Percentiles rank a stretch among this genome's conserved stretches.
phyloP scores from a whole-genome alignment of 148 eudicot genomes.

The Dianthus caryophyllus region DNA sequence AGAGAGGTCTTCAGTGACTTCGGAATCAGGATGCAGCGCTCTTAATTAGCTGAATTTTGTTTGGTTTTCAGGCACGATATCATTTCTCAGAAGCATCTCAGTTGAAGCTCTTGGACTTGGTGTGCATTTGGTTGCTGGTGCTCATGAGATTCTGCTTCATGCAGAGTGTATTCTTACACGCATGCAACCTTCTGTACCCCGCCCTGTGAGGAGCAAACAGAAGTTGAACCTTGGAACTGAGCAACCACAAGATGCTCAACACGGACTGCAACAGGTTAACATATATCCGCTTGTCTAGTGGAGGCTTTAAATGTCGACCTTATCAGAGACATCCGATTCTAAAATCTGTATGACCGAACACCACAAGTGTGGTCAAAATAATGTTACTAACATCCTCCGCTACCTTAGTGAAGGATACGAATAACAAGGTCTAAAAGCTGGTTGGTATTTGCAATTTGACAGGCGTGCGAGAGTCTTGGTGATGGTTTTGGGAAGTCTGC shows the following conservation, averaged over 20 bases:
- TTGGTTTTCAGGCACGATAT: conserved; percentile 58
- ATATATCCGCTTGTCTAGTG: not conserved
- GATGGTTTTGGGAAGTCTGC: conserved; percentile 79
- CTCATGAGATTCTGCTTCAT: conserved; percentile 78
- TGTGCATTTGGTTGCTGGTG: conserved; percentile 88
- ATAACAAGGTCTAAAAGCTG: not conserved
- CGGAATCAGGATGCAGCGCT: not conserved
- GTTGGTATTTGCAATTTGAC: conserved; percentile 18
- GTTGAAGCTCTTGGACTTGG: conserved; percentile 94
- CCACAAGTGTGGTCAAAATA: too few relatives aligned
- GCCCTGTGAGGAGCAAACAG: conserved; percentile 39
- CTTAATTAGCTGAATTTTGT: not conserved
- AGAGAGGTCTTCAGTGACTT: conserved; percentile 2
- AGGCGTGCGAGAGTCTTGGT: conserved; percentile 87
- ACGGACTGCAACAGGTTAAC: conserved; percentile 77
- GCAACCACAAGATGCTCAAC: conserved; percentile 77
- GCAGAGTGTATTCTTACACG: conserved; percentile 68
- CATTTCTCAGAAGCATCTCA: conserved; percentile 88
- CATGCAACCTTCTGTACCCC: conserved; percentile 65
- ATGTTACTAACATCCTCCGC: too few relatives aligned
- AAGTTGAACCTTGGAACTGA: conserved; percentile 44
- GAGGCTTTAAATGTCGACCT: not conserved
- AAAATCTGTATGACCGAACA: too few relatives aligned
- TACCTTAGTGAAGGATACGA: not conserved
- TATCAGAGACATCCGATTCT: not conserved